phyloP scores from a whole-genome alignment of 768 basidiomycete species.

The Boletus subcaerulescens region DNA sequence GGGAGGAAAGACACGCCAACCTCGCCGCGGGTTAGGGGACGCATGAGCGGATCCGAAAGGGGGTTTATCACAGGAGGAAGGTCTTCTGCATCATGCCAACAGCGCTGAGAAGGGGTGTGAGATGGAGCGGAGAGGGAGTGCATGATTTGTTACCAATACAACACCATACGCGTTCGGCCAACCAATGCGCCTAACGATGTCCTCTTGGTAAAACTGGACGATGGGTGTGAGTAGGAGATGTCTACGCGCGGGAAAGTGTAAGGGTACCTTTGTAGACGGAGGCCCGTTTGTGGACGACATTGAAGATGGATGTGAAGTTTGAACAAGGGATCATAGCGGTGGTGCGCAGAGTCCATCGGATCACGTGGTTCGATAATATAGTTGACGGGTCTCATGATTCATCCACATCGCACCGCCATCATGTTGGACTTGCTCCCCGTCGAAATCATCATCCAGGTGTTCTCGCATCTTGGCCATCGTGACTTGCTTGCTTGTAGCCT shows the following conservation, averaged over 20 bases:
- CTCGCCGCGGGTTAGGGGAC: constrained; percentile 74
- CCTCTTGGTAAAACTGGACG: constrained; percentile 61
- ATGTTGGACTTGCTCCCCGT: constrained; percentile 19
- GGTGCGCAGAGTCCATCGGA: background rate
- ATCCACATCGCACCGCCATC: background rate
- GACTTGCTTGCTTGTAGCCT: constrained; percentile 28
- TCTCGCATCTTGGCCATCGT: constrained; percentile 19
- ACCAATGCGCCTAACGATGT: constrained; percentile 53
- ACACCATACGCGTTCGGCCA: constrained; percentile 49
- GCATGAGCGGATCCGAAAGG: constrained; percentile 66
- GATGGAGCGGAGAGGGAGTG: constrained; percentile 1
- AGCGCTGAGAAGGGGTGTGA: constrained; percentile 52
- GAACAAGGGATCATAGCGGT: background rate
- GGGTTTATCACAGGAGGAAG: constrained; percentile 41
- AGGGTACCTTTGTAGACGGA: constrained; percentile 34
- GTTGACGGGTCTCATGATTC: too few relatives aligned
- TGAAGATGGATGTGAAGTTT: constrained; percentile 9
- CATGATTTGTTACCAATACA: constrained; percentile 52
- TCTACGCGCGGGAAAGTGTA: background rate
- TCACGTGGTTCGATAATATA: constrained; percentile 19
- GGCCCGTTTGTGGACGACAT: constrained; percentile 29
- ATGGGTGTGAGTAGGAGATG: background rate
- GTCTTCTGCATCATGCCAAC: constrained; percentile 88
- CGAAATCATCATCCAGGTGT: constrained; percentile 25
- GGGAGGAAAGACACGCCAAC: constrained; percentile 74